A percentile compares a stretch with the other conserved stretches of the same genome.
phyloP scores from a whole-genome alignment of 169 alveolate species.

The Perkinsus marinus region DNA sequence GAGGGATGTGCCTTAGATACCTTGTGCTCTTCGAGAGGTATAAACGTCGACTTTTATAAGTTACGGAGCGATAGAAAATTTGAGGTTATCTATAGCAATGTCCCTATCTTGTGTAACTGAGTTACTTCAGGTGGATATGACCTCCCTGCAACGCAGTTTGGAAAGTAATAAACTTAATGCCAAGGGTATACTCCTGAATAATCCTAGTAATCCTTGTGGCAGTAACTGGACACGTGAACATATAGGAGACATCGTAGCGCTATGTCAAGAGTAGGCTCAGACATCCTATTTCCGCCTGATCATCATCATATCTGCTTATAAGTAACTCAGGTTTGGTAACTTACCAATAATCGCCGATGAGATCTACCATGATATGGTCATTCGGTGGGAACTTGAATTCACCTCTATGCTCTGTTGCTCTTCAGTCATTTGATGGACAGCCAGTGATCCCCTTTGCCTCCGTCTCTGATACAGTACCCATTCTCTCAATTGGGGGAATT shows the following conservation, averaged over 20 bases:
- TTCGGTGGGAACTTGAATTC: neutral
- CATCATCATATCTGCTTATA: neutral
- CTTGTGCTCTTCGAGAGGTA: neutral
- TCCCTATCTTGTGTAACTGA: neutral
- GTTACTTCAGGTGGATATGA: neutral
- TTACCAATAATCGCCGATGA: constrained; percentile 1
- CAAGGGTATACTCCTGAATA: neutral
- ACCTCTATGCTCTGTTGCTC: neutral
- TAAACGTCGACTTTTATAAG: neutral
- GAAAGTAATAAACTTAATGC: neutral
- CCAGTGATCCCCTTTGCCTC: neutral
- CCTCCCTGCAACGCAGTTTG: neutral
- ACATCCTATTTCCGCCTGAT: neutral
- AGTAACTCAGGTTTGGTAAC: neutral
- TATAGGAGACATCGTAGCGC: neutral
- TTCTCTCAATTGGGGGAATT: neutral
- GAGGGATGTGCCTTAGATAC: neutral
- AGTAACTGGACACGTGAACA: neutral
- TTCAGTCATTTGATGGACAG: neutral
- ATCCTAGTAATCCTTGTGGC: constrained; percentile 7
- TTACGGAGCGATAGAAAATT: neutral
- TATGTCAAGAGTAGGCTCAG: neutral
- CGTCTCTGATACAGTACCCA: neutral
- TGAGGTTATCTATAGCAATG: neutral
- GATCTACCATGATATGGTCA: neutral